These are phyloP conservation scores for Wickerhamomyces silvicola DNA, from an alignment of 805 yeast species.

Conservation along the genomic window DNA sequence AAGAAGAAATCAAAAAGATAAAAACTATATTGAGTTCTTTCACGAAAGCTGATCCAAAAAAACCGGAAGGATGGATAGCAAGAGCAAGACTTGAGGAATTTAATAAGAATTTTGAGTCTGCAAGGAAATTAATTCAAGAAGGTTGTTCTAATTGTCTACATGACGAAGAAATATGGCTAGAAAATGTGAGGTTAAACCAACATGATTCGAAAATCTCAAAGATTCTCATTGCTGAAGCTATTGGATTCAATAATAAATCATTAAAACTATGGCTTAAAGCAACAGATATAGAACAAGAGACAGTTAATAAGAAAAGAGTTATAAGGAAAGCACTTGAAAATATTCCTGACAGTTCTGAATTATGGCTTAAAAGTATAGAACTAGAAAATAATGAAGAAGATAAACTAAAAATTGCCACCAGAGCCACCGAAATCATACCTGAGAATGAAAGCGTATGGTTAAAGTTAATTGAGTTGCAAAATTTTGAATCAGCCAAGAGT, in stretches of 20 bases:
- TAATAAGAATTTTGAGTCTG: conserved; percentile 47
- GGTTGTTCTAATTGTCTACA: conserved; percentile 68
- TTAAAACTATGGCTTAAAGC: conserved; percentile 72
- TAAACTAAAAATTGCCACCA: conserved; percentile 45
- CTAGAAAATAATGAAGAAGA: conserved; percentile 49
- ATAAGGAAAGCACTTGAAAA: conserved; percentile 67
- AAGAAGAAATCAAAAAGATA: conserved; percentile 55
- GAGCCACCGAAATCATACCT: conserved; percentile 69
- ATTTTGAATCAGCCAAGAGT: conserved; percentile 42
- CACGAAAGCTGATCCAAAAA: conserved; percentile 64
- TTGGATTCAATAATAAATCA: conserved; percentile 49
- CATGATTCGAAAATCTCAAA: conserved; percentile 40
- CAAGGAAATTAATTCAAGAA: conserved; percentile 56
- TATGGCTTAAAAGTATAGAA: conserved; percentile 69
- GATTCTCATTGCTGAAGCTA: conserved; percentile 58
- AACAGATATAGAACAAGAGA: conserved; percentile 54
- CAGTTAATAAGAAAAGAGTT: conserved; percentile 44
- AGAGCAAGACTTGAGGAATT: conserved; percentile 73
- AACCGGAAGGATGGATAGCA: conserved; percentile 80
- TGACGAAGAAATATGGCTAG: conserved; percentile 78
- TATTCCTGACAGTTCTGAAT: conserved; percentile 44
- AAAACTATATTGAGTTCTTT: conserved; percentile 59
- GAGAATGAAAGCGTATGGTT: conserved; percentile 61
- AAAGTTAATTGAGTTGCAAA: conserved; percentile 39
- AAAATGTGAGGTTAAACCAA: conserved; percentile 57